Evolutionary conservation across 306 rosid species (phyloP).

Genomic region (Castanopsis chinensis): DNA sequence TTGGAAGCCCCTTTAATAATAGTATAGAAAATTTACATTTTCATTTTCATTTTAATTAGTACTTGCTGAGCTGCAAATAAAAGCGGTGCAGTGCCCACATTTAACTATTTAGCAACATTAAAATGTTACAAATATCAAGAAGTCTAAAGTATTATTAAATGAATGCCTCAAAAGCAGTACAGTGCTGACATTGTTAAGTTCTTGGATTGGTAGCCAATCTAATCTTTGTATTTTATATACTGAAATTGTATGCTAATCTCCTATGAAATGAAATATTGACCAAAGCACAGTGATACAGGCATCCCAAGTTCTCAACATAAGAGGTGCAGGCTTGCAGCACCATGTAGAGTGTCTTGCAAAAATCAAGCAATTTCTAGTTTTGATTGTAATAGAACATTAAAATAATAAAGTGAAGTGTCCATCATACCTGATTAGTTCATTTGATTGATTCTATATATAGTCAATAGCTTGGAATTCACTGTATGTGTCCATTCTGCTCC

Average conservation of each 20-base stretch:
- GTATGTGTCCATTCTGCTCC: slow-evolving; percentile 55
- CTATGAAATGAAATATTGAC: not conserved
- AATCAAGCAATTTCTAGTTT: slow-evolving; percentile 2
- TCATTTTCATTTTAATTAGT: not conserved
- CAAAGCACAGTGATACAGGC: not conserved
- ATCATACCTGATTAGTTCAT: slow-evolving; percentile 35
- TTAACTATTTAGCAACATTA: not conserved
- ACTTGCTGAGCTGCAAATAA: not conserved
- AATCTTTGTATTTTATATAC: not conserved
- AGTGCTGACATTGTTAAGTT: not conserved
- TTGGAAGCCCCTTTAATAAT: no score
- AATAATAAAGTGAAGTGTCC: slow-evolving; percentile 2
- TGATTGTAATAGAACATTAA: slow-evolving; percentile 3
- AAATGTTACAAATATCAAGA: not conserved
- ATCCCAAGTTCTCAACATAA: slow-evolving; percentile 3
- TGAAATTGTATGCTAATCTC: not conserved
- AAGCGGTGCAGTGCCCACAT: not conserved
- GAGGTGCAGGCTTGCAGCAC: not conserved
- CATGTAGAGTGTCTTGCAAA: slow-evolving; percentile 2
- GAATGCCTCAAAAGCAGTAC: not conserved
- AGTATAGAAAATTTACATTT: not conserved
- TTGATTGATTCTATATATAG: slow-evolving; percentile 37
- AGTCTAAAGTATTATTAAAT: not conserved
- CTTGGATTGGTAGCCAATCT: not conserved
- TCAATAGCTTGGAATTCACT: slow-evolving; percentile 56